Conservation (phyloP, 257 asterid genomes). For the Nicotiana otophora region DNA sequence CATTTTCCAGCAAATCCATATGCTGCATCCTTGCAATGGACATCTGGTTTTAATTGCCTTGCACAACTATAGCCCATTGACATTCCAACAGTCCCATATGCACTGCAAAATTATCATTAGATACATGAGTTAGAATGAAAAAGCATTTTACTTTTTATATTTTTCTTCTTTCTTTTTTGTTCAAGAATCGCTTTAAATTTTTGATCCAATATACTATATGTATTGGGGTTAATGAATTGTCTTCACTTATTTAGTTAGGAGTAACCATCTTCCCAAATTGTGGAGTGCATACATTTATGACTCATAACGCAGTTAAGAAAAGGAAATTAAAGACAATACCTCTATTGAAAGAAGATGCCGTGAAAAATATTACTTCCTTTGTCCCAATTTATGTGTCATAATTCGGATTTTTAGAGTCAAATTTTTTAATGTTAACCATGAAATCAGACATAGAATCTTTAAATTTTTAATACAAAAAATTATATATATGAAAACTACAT, state of each 20-base stretch:
- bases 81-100: conserved; percentile 58
- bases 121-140: not conserved
- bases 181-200: not conserved
- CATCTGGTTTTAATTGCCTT: conserved; percentile 21
- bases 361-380: no score
- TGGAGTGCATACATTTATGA: not conserved
- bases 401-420: no score
- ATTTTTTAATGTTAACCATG: no score
- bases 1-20: conserved; percentile 53
- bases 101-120: conserved; percentile 19
- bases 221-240: not conserved
- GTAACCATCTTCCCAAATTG: not conserved
- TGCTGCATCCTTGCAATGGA: conserved; percentile 25
- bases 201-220: no score
- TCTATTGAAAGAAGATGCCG: no score
- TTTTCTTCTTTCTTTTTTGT: not conserved
- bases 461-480: no score
- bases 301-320: not conserved
- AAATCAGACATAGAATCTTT: no score
- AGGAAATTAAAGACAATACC: no score
- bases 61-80: conserved; percentile 50
- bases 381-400: no score
- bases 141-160: not conserved
- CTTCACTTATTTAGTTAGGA: not conserved
- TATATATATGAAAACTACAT: no score